phyloP scores from a whole-genome alignment of 2,329 filamentous ascomycete genomes.

The Immersiporthe knoxdaviesiana region DNA sequence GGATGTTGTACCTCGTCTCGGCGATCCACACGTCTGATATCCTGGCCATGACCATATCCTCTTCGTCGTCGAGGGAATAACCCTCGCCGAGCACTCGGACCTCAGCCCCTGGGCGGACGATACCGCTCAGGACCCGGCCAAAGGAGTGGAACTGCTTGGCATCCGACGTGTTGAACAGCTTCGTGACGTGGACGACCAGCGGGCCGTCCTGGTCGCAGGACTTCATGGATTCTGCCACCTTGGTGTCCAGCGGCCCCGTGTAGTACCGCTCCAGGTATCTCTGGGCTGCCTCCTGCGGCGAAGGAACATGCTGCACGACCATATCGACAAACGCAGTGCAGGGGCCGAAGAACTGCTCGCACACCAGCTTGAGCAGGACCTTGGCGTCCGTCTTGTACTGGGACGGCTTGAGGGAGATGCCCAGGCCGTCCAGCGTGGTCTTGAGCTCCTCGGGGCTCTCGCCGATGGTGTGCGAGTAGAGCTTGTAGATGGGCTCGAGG shows the following conservation, averaged over 20 bases:
- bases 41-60: slow-evolving; percentile 90
- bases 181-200: slow-evolving; percentile 88
- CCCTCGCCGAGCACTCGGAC: slow-evolving; percentile 93
- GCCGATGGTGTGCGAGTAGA: slow-evolving; percentile 93
- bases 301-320: slow-evolving; percentile 87
- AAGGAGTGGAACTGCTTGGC: slow-evolving; percentile 91
- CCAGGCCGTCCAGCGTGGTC: slow-evolving; percentile 74
- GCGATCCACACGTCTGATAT: slow-evolving; percentile 87
- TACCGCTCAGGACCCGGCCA: slow-evolving; percentile 90
- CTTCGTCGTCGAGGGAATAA: slow-evolving; percentile 95
- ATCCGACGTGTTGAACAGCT: slow-evolving; percentile 87
- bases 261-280: slow-evolving; percentile 84
- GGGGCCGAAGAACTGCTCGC: slow-evolving; percentile 92
- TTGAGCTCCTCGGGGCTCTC: slow-evolving; percentile 85
- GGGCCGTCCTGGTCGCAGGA: slow-evolving; percentile 88
- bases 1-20: slow-evolving; percentile 90
- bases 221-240: slow-evolving; percentile 78
- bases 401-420: slow-evolving; percentile 86
- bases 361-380: slow-evolving; percentile 84
- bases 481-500: slow-evolving; percentile 95
- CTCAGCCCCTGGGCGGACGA: slow-evolving; percentile 76
- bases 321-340: slow-evolving; percentile 94
- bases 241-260: slow-evolving; percentile 84
- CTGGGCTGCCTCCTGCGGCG: slow-evolving; percentile 77
- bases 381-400: slow-evolving; percentile 91